Evolutionary conservation across 768 basidiomycete genomes (phyloP).

Genomic region (Boletus barrowsii): DNA sequence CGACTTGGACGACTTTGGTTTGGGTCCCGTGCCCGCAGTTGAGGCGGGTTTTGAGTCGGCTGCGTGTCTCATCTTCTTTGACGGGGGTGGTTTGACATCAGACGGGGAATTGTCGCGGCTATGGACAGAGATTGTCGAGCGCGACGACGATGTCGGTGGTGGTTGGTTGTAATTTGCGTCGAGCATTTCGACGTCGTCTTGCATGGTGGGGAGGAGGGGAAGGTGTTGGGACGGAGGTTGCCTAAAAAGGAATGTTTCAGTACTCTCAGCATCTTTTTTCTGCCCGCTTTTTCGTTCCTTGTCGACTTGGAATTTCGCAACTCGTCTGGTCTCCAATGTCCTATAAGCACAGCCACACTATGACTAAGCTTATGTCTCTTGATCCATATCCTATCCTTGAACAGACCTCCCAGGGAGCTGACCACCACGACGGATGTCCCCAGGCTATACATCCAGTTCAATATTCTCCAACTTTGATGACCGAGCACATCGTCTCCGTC

Average conservation of each 20-base stretch:
- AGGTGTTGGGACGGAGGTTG: slow-evolving; percentile 31
- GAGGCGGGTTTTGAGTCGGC: slow-evolving; percentile 28
- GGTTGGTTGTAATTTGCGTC: slow-evolving; percentile 10
- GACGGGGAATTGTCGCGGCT: slow-evolving; percentile 28
- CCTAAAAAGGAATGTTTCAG: slow-evolving; percentile 37
- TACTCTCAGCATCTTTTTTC: slow-evolving; percentile 30
- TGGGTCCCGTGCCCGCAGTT: slow-evolving; percentile 35
- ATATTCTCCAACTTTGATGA: too few relatives aligned
- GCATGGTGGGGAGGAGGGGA: slow-evolving; percentile 28
- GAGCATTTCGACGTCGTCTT: slow-evolving; percentile 31
- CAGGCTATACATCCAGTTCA: too few relatives aligned
- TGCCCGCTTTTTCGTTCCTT: slow-evolving; percentile 16
- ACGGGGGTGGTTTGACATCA: slow-evolving; percentile 27
- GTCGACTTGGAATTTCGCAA: slow-evolving; percentile 27
- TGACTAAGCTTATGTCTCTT: slow-evolving; percentile 27
- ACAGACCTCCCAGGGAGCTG: too few relatives aligned
- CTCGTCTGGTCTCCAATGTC: neutral
- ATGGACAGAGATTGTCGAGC: slow-evolving; percentile 14
- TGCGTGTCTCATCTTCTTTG: slow-evolving; percentile 25
- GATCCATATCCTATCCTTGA: too few relatives aligned
- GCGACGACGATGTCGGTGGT: neutral
- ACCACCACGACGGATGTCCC: too few relatives aligned
- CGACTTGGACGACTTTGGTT: slow-evolving; percentile 52
- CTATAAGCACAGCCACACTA: slow-evolving; percentile 11
- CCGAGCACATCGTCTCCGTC: too few relatives aligned